Base-by-base conservation (phyloP, 371 early-diverging fungal species). In the Mortierella sp. region DNA sequence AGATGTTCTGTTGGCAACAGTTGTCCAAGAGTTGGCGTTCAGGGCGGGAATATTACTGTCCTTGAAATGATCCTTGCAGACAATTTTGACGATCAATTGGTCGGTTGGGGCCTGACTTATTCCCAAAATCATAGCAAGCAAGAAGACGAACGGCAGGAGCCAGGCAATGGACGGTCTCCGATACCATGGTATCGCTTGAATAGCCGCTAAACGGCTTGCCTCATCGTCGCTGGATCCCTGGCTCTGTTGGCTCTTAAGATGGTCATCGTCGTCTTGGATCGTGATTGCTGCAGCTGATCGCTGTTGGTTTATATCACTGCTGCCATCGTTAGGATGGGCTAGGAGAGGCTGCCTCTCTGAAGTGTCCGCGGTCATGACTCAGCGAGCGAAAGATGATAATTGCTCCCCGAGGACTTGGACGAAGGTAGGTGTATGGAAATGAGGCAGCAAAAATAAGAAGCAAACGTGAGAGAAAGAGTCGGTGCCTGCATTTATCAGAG, bases 161-260 rank as follows among this genome's bases (percentile, higher is more conserved):
- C 76, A 76, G 11, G n/a, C 27, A 1, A 76, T 28, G 27, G 59
- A 63, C 12, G 75, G 75, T 24, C 75, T 50, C 44, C 27, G 26
- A 49, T 69, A 57, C 76, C 75, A 76, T 1, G 76, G 76, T 27
- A 69, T 9, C 9, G 48, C 50, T 30, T 69, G 52, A 6, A 63
- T 23, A 1, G 43, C 49, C 6, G 63, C 68, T 19, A 73, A 27
- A 9, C 73, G 59, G 6, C 15, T 37, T 5, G 56, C 30, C 50
- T 67, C 73, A n/a, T 61, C 65, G 15, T 39, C 24, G 19, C 11
- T 23, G 5, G 19, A 30, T 17, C 9, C 44, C 12, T 64, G 50
- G 4, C 12, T 23, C 31, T 42, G 42, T n/a, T 24, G 31, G 19
- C 11, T 39, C 3, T 52, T 42, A 4, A 21, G 41, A 6, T 49